Evolutionary conservation across 805 yeast genomes (phyloP).

Genomic region (Yarrowia sp.): DNA sequence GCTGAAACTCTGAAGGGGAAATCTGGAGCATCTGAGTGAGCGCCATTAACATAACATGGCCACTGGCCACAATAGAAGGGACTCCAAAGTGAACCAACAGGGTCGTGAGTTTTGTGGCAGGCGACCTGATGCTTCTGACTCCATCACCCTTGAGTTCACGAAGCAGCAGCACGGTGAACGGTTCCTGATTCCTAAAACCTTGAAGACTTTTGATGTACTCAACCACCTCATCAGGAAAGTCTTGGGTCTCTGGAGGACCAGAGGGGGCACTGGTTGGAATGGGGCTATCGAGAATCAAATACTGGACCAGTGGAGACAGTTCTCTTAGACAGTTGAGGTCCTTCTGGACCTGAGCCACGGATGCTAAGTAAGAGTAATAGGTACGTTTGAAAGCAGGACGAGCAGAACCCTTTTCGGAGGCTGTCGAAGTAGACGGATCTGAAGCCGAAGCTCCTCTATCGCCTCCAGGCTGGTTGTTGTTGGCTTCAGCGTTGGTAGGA

Average conservation of each 20-base stretch:
- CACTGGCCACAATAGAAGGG: background rate
- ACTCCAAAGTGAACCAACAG: slow-evolving; percentile 1
- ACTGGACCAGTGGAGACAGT: slow-evolving; percentile 7
- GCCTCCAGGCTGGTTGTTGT: background rate
- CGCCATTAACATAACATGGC: background rate
- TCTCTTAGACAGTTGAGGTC: background rate
- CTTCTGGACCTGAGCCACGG: background rate
- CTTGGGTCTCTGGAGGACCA: background rate
- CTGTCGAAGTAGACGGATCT: background rate
- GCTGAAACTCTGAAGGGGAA: background rate
- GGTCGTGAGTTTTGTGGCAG: background rate
- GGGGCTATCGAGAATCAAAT: background rate
- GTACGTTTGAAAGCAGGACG: too few species aligned
- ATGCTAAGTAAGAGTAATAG: background rate
- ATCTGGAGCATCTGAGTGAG: background rate
- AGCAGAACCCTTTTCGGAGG: background rate
- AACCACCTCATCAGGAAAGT: slow-evolving; percentile 1
- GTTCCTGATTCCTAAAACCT: background rate
- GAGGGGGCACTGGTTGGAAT: background rate
- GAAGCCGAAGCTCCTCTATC: background rate
- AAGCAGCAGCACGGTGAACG: background rate
- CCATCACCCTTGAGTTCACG: slow-evolving; percentile 16
- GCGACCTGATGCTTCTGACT: background rate
- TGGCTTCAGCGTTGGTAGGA: background rate
- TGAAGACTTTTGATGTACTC: background rate